Conservation (phyloP, 2,329 filamentous ascomycete species). For the Colletotrichum liaoningense region DNA sequence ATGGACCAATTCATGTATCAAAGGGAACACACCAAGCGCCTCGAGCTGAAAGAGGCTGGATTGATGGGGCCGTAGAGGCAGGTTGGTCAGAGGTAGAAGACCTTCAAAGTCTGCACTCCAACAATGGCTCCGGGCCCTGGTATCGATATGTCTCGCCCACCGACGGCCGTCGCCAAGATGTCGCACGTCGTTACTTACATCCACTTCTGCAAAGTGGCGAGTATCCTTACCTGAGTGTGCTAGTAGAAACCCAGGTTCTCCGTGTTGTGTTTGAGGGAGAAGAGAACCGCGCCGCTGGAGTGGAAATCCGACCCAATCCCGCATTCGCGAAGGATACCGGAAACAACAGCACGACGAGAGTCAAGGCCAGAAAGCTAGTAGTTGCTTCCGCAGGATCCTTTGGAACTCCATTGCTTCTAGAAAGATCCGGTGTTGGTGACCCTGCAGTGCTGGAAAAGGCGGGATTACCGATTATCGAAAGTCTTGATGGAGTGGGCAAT, state of each 20-base stretch:
- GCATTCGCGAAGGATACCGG: constrained; percentile 45
- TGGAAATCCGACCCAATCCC: constrained; percentile 60
- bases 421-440: constrained; percentile 24
- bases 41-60: constrained; percentile 54
- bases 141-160: constrained; percentile 39
- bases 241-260: constrained; percentile 43
- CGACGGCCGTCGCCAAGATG: constrained; percentile 57
- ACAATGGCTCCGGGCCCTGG: constrained; percentile 39
- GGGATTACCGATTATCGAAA: constrained; percentile 59
- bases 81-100: constrained; percentile 61
- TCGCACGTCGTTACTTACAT: constrained; percentile 43
- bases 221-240: constrained; percentile 44
- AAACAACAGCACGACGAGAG: constrained; percentile 34
- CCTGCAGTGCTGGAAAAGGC: constrained; percentile 51
- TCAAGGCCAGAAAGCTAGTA: constrained; percentile 58
- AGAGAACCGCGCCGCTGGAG: constrained; percentile 54
- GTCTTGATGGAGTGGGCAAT: constrained; percentile 46
- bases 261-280: constrained; percentile 53
- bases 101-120: constrained; percentile 55
- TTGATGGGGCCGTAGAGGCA: constrained; percentile 54
- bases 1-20: constrained; percentile 61
- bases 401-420: constrained; percentile 12
- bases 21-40: constrained; percentile 55
- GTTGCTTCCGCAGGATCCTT: constrained; percentile 24
- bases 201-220: constrained; percentile 41